phyloP scores from a whole-genome alignment of 371 early-diverging fungal species.

The Entomophthora muscae region DNA sequence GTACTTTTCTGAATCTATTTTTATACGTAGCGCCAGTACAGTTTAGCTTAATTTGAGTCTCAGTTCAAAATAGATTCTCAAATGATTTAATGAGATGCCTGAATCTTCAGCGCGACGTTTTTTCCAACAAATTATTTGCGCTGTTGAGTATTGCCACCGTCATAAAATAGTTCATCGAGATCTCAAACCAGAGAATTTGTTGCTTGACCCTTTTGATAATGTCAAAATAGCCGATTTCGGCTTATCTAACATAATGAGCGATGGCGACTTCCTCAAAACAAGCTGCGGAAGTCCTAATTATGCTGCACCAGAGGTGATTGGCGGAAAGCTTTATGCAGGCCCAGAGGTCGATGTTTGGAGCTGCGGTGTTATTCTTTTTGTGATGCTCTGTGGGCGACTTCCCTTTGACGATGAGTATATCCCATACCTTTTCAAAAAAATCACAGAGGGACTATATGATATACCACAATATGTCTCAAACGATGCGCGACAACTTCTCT shows the following conservation, averaged over 20 bases:
- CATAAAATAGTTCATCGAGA: constrained; percentile 95
- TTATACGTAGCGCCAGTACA: too few species aligned
- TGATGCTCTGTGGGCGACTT: constrained; percentile 97
- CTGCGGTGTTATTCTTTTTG: constrained; percentile 97
- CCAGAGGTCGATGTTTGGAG: constrained; percentile 99
- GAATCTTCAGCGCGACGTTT: constrained; percentile 82
- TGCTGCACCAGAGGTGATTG: constrained; percentile 90
- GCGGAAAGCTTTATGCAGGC: constrained; percentile 87
- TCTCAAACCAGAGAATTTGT: constrained; percentile 67
- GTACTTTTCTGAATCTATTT: neutral
- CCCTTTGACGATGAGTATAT: constrained; percentile 99
- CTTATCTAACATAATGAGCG: constrained; percentile 83
- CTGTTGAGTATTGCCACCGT: constrained; percentile 96
- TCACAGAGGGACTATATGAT: constrained; percentile 77
- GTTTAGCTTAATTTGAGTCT: too few species aligned
- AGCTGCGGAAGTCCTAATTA: constrained; percentile 84
- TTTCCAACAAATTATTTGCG: constrained; percentile 96
- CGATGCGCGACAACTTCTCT: constrained; percentile 61
- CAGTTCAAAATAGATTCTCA: too few species aligned
- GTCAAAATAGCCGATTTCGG: constrained; percentile 97
- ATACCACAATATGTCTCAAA: constrained; percentile 73
- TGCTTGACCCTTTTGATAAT: constrained; percentile 85
- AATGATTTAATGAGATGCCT: constrained; percentile 33
- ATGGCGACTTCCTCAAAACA: constrained; percentile 90
- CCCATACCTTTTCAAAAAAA: constrained; percentile 85